Evolutionary conservation across 306 rosid species (phyloP).

Genomic region (Rosa chinensis): DNA sequence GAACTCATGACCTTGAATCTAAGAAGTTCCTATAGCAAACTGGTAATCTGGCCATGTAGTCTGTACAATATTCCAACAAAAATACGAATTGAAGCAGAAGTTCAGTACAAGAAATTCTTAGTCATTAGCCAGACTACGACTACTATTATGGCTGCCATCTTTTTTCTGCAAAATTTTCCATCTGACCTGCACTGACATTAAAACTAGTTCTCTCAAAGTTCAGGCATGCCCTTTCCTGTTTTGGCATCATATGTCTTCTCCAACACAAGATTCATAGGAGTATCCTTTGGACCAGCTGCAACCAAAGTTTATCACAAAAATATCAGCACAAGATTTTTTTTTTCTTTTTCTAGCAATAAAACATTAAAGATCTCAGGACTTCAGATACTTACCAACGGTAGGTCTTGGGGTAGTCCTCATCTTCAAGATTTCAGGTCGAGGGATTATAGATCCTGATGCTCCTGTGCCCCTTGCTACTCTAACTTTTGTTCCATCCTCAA

Average conservation of each 20-base stretch:
- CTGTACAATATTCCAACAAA: not conserved
- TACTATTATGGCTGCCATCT: not conserved
- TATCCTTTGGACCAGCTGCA: slow-evolving; percentile 93
- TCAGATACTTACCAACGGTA: slow-evolving; percentile 52
- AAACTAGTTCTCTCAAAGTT: slow-evolving; percentile 45
- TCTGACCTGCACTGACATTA: not conserved
- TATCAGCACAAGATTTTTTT: not conserved
- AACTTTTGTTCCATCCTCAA: slow-evolving; percentile 93
- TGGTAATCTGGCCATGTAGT: not conserved
- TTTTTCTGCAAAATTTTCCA: slow-evolving; percentile 11
- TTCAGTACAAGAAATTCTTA: not conserved
- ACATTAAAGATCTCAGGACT: not conserved
- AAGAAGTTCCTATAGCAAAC: not conserved
- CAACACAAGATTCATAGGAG: slow-evolving; percentile 62
- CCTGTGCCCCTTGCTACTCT: slow-evolving; percentile 86
- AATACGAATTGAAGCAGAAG: not conserved
- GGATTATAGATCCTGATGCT: slow-evolving; percentile 78
- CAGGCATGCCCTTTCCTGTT: slow-evolving; percentile 88
- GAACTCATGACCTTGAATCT: not conserved
- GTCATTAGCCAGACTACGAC: not conserved
- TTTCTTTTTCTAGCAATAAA: not conserved
- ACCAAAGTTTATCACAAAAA: slow-evolving; percentile 15
- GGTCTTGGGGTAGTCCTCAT: slow-evolving; percentile 88
- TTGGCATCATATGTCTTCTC: slow-evolving; percentile 84
- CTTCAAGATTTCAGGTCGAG: slow-evolving; percentile 89